phyloP scores from a whole-genome alignment of 768 basidiomycete species.

The Lanmaoa rubissima region DNA sequence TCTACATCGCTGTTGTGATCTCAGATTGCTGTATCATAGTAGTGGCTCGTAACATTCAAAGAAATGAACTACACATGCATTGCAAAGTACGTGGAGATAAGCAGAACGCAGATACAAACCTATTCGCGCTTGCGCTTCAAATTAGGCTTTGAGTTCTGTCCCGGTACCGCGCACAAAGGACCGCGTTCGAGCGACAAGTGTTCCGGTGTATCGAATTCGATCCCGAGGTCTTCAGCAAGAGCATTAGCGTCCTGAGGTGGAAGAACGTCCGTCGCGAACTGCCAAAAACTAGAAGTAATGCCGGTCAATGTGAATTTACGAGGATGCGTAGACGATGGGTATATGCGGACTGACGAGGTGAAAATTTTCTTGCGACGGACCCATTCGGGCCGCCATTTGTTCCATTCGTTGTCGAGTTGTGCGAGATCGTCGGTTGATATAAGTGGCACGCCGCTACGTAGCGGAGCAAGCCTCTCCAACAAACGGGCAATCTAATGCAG shows the following conservation, averaged over 20 bases:
- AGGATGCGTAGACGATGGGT: background rate
- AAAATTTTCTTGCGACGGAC: conserved; percentile 71
- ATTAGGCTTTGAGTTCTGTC: conserved; percentile 29
- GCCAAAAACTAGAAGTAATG: conserved; percentile 62
- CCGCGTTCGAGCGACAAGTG: conserved; percentile 64
- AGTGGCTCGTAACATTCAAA: background rate
- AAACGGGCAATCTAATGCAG: conserved; percentile 47
- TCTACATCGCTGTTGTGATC: background rate
- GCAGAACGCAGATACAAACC: background rate
- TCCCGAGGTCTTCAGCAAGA: conserved; percentile 78
- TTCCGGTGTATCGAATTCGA: conserved; percentile 75
- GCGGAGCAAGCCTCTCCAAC: conserved; percentile 52
- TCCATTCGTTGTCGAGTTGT: conserved; percentile 71
- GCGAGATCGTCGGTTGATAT: conserved; percentile 72
- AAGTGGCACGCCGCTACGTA: conserved; percentile 60
- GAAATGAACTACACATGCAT: background rate
- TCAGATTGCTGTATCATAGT: background rate
- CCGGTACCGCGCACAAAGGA: conserved; percentile 45
- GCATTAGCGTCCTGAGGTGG: conserved; percentile 60
- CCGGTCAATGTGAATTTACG: conserved; percentile 1
- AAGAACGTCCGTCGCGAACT: conserved; percentile 63
- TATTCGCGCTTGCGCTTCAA: conserved; percentile 54
- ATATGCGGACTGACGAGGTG: conserved; percentile 26
- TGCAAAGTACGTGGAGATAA: background rate
- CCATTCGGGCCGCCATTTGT: conserved; percentile 82